Percentiles rank a stretch among this genome's conserved stretches.
phyloP scores from a whole-genome alignment of 2,329 filamentous ascomycete species.

The Aotearoamyces nothofagi region DNA sequence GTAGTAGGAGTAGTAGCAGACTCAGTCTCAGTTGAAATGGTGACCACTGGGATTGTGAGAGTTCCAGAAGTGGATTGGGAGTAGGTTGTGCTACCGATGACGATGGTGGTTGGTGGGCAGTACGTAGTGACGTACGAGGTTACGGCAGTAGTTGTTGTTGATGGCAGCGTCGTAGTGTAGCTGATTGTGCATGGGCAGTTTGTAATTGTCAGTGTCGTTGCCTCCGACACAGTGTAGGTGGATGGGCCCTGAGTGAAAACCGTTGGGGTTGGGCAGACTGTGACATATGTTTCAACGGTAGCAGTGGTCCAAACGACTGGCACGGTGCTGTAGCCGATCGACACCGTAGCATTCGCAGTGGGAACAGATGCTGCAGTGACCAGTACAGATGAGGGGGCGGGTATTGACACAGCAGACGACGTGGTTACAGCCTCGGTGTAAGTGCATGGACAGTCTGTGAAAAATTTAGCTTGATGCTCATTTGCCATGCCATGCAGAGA shows the following conservation, averaged over 20 bases:
- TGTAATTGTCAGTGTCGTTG: slow-evolving; percentile 27
- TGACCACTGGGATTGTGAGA: not conserved
- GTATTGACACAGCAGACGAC: slow-evolving; percentile 29
- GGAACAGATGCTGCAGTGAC: not conserved
- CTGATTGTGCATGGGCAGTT: slow-evolving; percentile 22
- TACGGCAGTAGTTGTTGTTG: not conserved
- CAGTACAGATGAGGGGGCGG: slow-evolving; percentile 30
- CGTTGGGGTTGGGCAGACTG: slow-evolving; percentile 33
- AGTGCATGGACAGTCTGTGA: slow-evolving; percentile 2
- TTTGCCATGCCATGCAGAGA: too few species aligned
- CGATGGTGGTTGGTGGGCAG: not conserved
- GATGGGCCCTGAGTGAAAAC: slow-evolving; percentile 23
- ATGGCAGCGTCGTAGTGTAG: not conserved
- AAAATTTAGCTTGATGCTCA: too few species aligned
- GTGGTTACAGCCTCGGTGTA: slow-evolving; percentile 12
- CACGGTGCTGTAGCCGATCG: too few species aligned
- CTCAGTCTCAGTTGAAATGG: not conserved
- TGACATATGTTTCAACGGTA: slow-evolving; percentile 27
- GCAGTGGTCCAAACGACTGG: slow-evolving; percentile 1
- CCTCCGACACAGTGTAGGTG: slow-evolving; percentile 30
- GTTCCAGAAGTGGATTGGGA: not conserved
- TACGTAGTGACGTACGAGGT: not conserved
- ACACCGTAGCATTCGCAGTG: not conserved
- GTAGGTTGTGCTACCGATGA: not conserved
- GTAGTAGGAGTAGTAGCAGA: not conserved